These are phyloP conservation scores for Poronia punctata DNA, from an alignment of 495 filamentous ascomycete species.

Conservation along the genomic window DNA sequence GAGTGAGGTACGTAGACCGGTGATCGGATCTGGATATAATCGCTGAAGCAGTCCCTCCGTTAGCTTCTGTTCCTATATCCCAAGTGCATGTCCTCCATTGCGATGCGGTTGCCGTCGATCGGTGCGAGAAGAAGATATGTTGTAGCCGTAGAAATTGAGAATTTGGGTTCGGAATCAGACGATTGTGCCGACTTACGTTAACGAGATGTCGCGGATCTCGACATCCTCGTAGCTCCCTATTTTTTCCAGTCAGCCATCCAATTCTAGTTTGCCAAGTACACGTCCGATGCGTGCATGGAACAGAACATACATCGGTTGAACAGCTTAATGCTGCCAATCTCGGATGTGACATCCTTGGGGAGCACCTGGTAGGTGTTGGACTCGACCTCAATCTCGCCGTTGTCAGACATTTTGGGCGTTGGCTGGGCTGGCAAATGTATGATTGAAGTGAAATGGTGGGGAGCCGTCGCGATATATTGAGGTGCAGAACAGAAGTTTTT, in stretches of 20 bases:
- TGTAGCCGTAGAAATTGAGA: not conserved
- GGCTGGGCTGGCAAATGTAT: constrained; percentile 11
- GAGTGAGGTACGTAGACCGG: constrained; percentile 99
- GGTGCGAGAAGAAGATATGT: constrained; percentile 5
- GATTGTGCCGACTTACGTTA: constrained; percentile 72
- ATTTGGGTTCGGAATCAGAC: constrained; percentile 10
- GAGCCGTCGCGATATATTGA: constrained; percentile 29
- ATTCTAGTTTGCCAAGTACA: constrained; percentile 1
- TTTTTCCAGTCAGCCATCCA: constrained; percentile 24
- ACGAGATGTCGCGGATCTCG: constrained; percentile 97
- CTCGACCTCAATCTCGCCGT: constrained; percentile 89
- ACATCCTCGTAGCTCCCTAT: constrained; percentile 92
- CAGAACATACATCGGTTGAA: constrained; percentile 58
- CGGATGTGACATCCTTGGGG: constrained; percentile 86
- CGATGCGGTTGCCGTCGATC: constrained; percentile 9
- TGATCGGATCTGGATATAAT: constrained; percentile 98
- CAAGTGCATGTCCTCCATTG: constrained; percentile 1
- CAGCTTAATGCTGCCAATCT: constrained; percentile 92
- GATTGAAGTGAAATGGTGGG: constrained; percentile 26
- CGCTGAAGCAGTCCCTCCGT: constrained; percentile 54
- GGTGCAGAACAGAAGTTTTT: constrained; percentile 23
- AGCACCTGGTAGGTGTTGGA: constrained; percentile 70
- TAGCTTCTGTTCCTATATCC: constrained; percentile 32
- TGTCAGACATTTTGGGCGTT: constrained; percentile 79
- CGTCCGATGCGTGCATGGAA: not conserved